Conservation (phyloP, 169 alveolate species). For the Eimeria nieschulzi region DNA sequence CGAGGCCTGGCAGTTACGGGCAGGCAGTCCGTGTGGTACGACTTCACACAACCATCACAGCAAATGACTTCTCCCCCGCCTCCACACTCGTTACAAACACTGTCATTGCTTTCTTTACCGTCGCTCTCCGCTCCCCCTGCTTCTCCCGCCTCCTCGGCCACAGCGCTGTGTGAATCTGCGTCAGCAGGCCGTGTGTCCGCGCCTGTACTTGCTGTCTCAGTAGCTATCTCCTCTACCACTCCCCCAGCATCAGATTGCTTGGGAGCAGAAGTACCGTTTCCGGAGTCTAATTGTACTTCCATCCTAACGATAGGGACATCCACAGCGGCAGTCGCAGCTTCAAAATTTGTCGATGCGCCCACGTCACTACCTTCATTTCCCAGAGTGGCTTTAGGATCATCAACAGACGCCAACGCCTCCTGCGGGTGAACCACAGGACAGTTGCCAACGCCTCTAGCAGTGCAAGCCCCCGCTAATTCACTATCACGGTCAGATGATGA, state of each 20-base stretch:
- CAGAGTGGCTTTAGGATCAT: not conserved
- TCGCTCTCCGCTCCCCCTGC: constrained; percentile 65
- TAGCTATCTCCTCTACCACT: not conserved
- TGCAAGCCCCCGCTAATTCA: not conserved
- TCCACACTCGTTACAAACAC: constrained; percentile 79
- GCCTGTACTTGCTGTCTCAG: constrained; percentile 4
- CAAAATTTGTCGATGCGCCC: not conserved
- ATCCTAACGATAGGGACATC: not conserved
- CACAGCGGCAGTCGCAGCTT: constrained; percentile 5
- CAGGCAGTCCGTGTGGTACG: constrained; percentile 79
- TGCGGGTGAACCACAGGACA: not conserved
- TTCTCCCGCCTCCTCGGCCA: constrained; percentile 36
- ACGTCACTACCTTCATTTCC: not conserved
- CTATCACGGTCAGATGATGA: not conserved
- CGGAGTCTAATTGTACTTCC: constrained; percentile 36
- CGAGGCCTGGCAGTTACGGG: constrained; percentile 70
- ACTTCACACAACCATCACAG: constrained; percentile 81
- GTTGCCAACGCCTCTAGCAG: not conserved
- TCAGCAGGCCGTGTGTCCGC: constrained; percentile 22
- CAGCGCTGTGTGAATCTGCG: constrained; percentile 7
- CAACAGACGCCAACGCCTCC: not conserved
- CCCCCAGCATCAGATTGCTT: constrained; percentile 23
- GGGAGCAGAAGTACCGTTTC: constrained; percentile 1
- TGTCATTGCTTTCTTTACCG: constrained; percentile 75
- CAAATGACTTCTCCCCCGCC: constrained; percentile 83